Percentiles rank a stretch among this genome's conserved stretches.
phyloP scores from a whole-genome alignment of 139 green algal species.

The Pleodorina starrii region DNA sequence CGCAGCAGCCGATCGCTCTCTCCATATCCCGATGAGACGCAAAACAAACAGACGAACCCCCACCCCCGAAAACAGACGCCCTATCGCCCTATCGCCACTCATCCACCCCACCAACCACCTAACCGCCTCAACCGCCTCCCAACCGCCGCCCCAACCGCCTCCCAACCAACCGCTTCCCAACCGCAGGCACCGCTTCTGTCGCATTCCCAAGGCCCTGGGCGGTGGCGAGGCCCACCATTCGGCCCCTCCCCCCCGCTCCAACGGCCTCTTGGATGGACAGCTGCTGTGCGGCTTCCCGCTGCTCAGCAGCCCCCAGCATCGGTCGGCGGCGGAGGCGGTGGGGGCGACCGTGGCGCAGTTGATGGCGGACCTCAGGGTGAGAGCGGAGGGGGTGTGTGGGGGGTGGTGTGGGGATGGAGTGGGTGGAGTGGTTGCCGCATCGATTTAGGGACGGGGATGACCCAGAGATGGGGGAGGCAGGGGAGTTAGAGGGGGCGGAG shows the following conservation, averaged over 20 bases:
- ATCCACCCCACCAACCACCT: background rate
- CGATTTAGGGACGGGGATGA: background rate
- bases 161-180: background rate
- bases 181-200: slow-evolving; percentile 58
- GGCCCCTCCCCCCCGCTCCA: slow-evolving; percentile 11
- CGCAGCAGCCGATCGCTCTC: no score
- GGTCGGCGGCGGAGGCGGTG: background rate
- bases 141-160: no score
- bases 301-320: slow-evolving; percentile 35
- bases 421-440: no score
- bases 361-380: slow-evolving; percentile 9
- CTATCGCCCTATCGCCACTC: background rate
- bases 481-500: background rate
- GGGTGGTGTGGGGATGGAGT: background rate
- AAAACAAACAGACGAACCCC: background rate
- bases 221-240: slow-evolving; percentile 47
- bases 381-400: background rate
- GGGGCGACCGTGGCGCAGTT: background rate
- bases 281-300: slow-evolving; percentile 64
- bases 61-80: background rate
- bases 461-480: background rate
- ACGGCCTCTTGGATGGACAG: slow-evolving; percentile 73
- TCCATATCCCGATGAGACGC: background rate
- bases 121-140: background rate
- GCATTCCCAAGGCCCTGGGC: slow-evolving; percentile 45